Conservation (phyloP, 768 basidiomycete species). For the Termitomyces sp. region DNA sequence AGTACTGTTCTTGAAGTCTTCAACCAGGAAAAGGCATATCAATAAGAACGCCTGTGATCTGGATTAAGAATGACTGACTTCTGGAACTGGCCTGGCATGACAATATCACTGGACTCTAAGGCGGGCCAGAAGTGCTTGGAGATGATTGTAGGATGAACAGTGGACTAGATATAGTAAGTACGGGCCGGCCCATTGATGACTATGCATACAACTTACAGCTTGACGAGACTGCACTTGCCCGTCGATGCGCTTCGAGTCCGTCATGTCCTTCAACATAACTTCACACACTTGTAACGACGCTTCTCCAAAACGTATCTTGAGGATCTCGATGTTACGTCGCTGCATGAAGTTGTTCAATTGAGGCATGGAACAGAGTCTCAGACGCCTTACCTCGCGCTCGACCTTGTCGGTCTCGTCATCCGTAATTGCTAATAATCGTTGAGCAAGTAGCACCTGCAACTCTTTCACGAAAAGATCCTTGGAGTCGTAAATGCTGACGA, state of each 20-base stretch:
- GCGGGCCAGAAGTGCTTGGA: constrained; percentile 96
- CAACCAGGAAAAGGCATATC: not conserved
- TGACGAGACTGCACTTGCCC: constrained; percentile 79
- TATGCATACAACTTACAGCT: constrained; percentile 38
- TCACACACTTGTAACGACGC: constrained; percentile 91
- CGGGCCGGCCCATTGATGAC: not conserved
- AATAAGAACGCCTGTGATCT: not conserved
- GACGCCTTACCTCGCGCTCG: constrained; percentile 54
- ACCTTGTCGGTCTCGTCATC: constrained; percentile 80
- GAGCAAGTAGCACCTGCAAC: constrained; percentile 87
- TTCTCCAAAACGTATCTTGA: constrained; percentile 96
- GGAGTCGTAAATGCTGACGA: constrained; percentile 97
- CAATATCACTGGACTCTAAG: constrained; percentile 66
- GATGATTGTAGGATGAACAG: constrained; percentile 86
- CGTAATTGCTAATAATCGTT: constrained; percentile 74
- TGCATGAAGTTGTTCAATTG: constrained; percentile 37
- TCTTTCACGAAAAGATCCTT: constrained; percentile 96
- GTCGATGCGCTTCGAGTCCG: constrained; percentile 88
- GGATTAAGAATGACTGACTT: constrained; percentile 43
- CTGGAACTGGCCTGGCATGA: constrained; percentile 84
- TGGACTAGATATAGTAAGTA: constrained; percentile 38
- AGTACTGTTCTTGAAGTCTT: constrained; percentile 76
- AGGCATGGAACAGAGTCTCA: not conserved
- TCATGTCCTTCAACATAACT: constrained; percentile 97
- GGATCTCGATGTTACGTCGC: constrained; percentile 89